Evolutionary conservation across 2,329 filamentous ascomycete genomes (phyloP), one percentile per base, ranked within the genome.

Genomic region (Whalleya microplaca): DNA sequence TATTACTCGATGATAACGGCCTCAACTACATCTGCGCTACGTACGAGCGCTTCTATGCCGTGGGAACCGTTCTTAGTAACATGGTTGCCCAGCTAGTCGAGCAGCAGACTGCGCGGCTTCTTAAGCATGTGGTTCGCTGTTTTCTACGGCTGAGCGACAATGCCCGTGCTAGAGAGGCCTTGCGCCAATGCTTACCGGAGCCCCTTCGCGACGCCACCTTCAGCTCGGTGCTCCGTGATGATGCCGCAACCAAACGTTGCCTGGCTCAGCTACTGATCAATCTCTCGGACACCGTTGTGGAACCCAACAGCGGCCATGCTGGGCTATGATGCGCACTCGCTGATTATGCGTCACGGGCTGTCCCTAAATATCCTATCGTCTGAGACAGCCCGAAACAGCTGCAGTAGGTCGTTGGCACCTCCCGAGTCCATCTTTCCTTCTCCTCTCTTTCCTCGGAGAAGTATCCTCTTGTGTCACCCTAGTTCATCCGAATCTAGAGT

Each of bases 161-260:
- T 70, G 94, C 94, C 58, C 89, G 95, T 58, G 95, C 95, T 54
- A 90, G 95, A 29, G 95, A 99, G 74, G 95, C 95, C 45, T 84
- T 99, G 20, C 87, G 95, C 42, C 95, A 99, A 75, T 99, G 95
- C 71, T 88, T 99, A 12, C 95, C 95, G 0, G 95, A 99, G 70
- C 95, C 95, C n/a, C 87, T 99, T n/a, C 90, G 95, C 46, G 95
- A 99, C 73, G 93, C 94, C 7, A 99, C 95, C 1, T 99, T 99
- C 74, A 96, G 92, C 8, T 94, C 93, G 0, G 95, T 99, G 44
- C 87, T 99, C 32, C 90, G 95, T 56, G 95, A 99, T 70, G 95
- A 99, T 71, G 95, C 95, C 14, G 95, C 95, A 1, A 99, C 95
- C 0, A 99, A 99, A 80, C 89, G 95, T 56, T 99, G 95, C 74